Conservation (phyloP, 2,329 filamentous ascomycete species). For the Scytalidium sp. region DNA sequence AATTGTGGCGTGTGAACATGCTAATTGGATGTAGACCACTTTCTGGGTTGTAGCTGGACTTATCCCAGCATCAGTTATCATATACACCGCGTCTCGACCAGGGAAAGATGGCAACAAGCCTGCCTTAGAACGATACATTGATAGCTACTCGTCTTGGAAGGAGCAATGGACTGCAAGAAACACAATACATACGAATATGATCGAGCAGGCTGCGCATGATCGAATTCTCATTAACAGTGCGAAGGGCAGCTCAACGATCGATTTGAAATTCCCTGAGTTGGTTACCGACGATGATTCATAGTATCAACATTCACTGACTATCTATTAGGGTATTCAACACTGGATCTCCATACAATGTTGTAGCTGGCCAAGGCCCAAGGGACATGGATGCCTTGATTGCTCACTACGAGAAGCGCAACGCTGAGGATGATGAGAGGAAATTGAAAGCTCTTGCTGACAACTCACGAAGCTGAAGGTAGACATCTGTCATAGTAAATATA, state of each 20-base stretch:
- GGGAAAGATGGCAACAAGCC: constrained; percentile 33
- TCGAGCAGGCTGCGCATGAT: constrained; percentile 63
- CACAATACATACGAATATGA: constrained; percentile 54
- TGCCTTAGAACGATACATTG: constrained; percentile 47
- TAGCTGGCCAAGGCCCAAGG: constrained; percentile 54
- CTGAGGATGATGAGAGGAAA: constrained; percentile 54
- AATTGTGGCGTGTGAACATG: constrained; percentile 1
- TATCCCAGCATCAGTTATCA: constrained; percentile 39
- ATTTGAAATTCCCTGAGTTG: constrained; percentile 63
- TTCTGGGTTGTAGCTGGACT: constrained; percentile 44
- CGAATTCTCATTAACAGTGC: constrained; percentile 54
- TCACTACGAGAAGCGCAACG: constrained; percentile 58
- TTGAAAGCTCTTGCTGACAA: constrained; percentile 27
- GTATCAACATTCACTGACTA: background rate
- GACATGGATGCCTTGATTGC: constrained; percentile 58
- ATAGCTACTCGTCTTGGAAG: constrained; percentile 51
- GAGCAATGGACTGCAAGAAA: constrained; percentile 54
- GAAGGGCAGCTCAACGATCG: constrained; percentile 40
- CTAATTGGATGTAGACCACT: constrained; percentile 32
- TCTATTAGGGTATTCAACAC: constrained; percentile 57
- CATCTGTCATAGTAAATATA: background rate
- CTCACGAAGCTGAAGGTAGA: background rate
- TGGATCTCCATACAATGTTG: constrained; percentile 61
- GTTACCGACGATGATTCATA: constrained; percentile 29
- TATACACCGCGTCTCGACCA: constrained; percentile 41